phyloP scores from a whole-genome alignment of 2,329 filamentous ascomycete genomes.

The Sarocladium kiliense region DNA sequence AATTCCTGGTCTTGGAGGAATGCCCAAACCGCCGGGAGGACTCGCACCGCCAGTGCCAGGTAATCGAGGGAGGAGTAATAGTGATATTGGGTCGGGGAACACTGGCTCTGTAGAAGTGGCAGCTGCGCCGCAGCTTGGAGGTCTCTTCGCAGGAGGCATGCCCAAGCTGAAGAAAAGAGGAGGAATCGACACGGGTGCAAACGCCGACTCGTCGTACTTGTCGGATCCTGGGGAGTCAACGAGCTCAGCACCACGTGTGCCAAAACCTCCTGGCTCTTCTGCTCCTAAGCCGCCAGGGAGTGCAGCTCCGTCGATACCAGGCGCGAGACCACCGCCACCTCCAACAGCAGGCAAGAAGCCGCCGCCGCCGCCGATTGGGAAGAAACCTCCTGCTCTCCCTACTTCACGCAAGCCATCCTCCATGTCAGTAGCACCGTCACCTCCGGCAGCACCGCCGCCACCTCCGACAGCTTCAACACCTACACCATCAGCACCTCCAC shows the following conservation, averaged over 20 bases:
- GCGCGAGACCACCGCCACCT: conserved; percentile 2
- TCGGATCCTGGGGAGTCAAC: conserved; percentile 62
- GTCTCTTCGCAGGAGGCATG: conserved; percentile 90
- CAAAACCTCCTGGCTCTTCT: conserved; percentile 44
- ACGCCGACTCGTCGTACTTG: conserved; percentile 62
- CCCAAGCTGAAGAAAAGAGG: conserved; percentile 91
- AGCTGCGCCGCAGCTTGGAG: conserved; percentile 73
- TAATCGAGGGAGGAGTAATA: conserved; percentile 76
- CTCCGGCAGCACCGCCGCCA: conserved; percentile 32
- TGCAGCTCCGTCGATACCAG: conserved; percentile 54
- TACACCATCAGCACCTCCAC: conserved; percentile 34
- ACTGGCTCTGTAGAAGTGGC: conserved; percentile 39
- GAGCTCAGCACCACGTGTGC: conserved; percentile 36
- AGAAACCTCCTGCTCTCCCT: conserved; percentile 64
- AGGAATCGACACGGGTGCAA: conserved; percentile 63
- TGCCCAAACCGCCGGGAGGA: conserved; percentile 50
- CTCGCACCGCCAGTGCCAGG: conserved; percentile 68
- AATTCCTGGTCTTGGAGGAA: conserved; percentile 56
- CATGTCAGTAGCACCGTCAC: conserved; percentile 24
- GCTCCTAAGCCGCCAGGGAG: conserved; percentile 56
- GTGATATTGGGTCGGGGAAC: conserved; percentile 58
- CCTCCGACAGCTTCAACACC: conserved; percentile 34
- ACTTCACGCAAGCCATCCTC: conserved; percentile 53
- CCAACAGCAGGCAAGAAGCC: conserved; percentile 37
- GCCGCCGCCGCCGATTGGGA: conserved; percentile 73